phyloP scores from a whole-genome alignment of 2,329 filamentous ascomycete genomes.

The Colletotrichum liriopes region DNA sequence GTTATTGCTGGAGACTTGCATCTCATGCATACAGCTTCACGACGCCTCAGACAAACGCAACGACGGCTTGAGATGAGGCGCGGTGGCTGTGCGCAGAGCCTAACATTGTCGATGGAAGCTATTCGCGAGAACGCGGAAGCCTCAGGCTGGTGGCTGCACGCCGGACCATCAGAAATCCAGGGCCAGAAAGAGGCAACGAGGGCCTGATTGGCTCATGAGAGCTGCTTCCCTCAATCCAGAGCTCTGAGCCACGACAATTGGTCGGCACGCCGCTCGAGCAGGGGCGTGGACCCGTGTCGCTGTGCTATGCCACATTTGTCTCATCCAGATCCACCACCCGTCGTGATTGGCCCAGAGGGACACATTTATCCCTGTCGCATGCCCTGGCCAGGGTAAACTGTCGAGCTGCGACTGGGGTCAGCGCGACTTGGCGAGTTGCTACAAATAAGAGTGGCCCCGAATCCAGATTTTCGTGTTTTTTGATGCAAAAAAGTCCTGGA shows the following conservation, averaged over 20 bases:
- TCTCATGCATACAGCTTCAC: not conserved
- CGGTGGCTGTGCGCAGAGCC: slow-evolving; percentile 27
- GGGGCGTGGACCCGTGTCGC: slow-evolving; percentile 17
- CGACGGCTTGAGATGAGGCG: slow-evolving; percentile 13
- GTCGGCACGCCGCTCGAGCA: slow-evolving; percentile 26
- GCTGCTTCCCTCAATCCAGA: slow-evolving; percentile 13
- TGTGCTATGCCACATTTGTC: slow-evolving; percentile 42
- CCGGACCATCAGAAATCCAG: not conserved
- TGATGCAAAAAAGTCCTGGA: slow-evolving; percentile 42
- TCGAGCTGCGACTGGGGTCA: slow-evolving; percentile 35
- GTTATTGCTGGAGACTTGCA: not conserved
- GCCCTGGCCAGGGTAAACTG: slow-evolving; percentile 35
- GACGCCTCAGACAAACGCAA: slow-evolving; percentile 4
- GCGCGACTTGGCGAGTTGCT: slow-evolving; percentile 50
- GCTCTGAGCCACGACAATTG: slow-evolving; percentile 19
- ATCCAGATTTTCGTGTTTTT: slow-evolving; percentile 54
- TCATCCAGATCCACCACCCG: slow-evolving; percentile 18
- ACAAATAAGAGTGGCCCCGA: slow-evolving; percentile 62
- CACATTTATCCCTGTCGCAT: slow-evolving; percentile 30
- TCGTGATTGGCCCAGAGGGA: slow-evolving; percentile 11
- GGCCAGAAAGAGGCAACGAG: not conserved
- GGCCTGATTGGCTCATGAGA: slow-evolving; percentile 30
- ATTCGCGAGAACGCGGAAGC: slow-evolving; percentile 32
- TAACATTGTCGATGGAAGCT: slow-evolving; percentile 21
- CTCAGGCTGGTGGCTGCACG: slow-evolving; percentile 13